These are phyloP conservation scores for Lenzites betulinus DNA, from an alignment of 768 basidiomycete genomes.

Conservation along the genomic window DNA sequence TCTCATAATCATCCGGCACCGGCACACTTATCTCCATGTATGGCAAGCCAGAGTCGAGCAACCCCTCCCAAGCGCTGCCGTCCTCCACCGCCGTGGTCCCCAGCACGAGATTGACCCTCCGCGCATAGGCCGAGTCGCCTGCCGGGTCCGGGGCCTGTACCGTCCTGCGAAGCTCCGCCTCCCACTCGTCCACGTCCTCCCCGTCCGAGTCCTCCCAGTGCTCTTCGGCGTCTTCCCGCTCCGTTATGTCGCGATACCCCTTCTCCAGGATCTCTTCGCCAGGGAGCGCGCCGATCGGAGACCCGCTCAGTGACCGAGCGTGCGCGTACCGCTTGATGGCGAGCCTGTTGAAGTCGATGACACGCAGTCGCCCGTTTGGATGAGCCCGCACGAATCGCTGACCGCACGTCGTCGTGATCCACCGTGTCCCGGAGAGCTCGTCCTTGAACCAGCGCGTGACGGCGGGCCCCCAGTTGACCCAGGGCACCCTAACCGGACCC, in stretches of 20 bases:
- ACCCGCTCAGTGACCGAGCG: not conserved
- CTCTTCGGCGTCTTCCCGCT: not conserved
- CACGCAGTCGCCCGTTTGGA: conserved; percentile 10
- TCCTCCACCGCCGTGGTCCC: conserved; percentile 11
- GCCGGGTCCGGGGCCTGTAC: not conserved
- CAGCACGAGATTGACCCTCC: conserved; percentile 10
- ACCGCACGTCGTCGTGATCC: conserved; percentile 36
- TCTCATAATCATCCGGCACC: conserved; percentile 23
- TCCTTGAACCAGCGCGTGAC: conserved; percentile 29
- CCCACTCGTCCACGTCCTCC: not conserved
- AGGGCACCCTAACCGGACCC: conserved; percentile 7
- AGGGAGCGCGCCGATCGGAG: conserved; percentile 3
- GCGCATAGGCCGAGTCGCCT: not conserved
- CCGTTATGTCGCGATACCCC: conserved; percentile 3
- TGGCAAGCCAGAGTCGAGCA: conserved; percentile 25
- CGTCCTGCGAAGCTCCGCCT: not conserved
- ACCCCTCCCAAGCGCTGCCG: conserved; percentile 20
- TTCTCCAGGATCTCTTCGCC: conserved; percentile 10
- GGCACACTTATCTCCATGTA: conserved; percentile 27
- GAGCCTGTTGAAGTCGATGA: conserved; percentile 30
- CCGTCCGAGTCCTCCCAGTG: not conserved
- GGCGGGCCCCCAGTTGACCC: conserved; percentile 29
- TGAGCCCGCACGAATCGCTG: conserved; percentile 29
- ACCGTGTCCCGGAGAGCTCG: conserved; percentile 26
- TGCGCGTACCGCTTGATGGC: conserved; percentile 11